Evolutionary conservation across 2,329 filamentous ascomycete genomes (phyloP).

Genomic region (Alternaria postmessia): DNA sequence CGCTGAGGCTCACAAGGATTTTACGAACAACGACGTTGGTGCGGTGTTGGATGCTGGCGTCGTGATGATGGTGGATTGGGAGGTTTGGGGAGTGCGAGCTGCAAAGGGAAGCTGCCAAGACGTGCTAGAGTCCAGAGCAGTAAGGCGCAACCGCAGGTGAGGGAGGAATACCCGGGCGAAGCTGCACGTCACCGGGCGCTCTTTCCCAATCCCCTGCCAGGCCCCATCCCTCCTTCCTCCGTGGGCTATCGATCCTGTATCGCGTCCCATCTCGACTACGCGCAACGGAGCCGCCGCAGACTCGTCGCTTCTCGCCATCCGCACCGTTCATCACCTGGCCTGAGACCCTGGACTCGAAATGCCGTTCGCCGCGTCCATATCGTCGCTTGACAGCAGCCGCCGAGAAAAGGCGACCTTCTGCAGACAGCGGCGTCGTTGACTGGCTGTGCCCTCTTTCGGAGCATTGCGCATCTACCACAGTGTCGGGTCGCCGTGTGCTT

Average conservation of each 20-base stretch:
- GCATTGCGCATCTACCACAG: conserved; percentile 45
- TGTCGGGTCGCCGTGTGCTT: conserved; percentile 40
- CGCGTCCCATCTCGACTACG: conserved; percentile 16
- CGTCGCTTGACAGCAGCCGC: conserved; percentile 16
- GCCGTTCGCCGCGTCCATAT: conserved; percentile 31
- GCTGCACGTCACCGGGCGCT: conserved; percentile 48
- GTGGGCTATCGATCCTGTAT: conserved; percentile 25
- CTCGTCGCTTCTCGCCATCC: conserved; percentile 22
- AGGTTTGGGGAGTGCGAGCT: conserved; percentile 26
- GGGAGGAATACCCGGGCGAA: conserved; percentile 38
- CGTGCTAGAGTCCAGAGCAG: conserved; percentile 28
- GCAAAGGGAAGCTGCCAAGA: conserved; percentile 30
- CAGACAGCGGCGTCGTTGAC: conserved; percentile 20
- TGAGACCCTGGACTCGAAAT: conserved; percentile 20
- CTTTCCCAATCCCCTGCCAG: conserved; percentile 32
- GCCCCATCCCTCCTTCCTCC: conserved; percentile 26
- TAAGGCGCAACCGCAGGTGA: conserved; percentile 28
- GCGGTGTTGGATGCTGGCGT: conserved; percentile 22
- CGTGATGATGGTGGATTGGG: conserved; percentile 25
- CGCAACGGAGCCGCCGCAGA: conserved; percentile 30
- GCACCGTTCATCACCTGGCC: conserved; percentile 13
- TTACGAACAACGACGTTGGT: conserved; percentile 6
- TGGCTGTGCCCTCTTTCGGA: conserved; percentile 45
- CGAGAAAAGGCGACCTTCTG: conserved; percentile 24
- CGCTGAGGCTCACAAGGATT: conserved; percentile 30